phyloP scores from a whole-genome alignment of 306 rosid genomes.

The Glycine tomentella region DNA sequence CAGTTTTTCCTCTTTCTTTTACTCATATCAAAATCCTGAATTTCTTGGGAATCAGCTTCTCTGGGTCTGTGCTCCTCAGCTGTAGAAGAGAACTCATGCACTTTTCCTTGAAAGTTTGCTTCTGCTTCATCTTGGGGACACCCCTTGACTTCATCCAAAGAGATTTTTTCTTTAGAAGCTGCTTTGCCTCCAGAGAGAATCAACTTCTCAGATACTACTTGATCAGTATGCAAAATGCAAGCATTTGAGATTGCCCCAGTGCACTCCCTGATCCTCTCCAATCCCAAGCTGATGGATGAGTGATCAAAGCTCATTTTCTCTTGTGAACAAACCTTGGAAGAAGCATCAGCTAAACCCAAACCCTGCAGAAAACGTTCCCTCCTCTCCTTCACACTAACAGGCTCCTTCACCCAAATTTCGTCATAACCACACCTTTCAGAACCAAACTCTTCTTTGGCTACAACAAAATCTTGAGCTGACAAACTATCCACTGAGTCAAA shows the following conservation, averaged over 20 bases:
- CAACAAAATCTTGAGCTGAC: conserved; percentile 51
- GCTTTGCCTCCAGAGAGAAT: neutral
- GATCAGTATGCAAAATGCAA: conserved; percentile 11
- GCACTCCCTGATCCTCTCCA: conserved; percentile 56
- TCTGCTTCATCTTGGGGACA: conserved; percentile 26
- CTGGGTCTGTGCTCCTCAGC: conserved; percentile 1
- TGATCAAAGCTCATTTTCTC: conserved; percentile 41
- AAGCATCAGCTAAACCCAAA: conserved; percentile 58
- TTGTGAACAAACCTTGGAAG: conserved; percentile 37
- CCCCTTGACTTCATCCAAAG: conserved; percentile 44
- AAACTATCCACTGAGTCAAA: conserved; percentile 71
- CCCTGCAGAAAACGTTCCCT: conserved; percentile 57
- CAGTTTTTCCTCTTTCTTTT: conserved; percentile 52
- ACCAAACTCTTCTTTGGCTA: conserved; percentile 44
- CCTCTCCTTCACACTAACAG: conserved; percentile 66
- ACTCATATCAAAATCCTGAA: conserved; percentile 38
- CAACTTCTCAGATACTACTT: conserved; percentile 15
- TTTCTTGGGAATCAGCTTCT: conserved; percentile 45
- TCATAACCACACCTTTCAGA: conserved; percentile 38
- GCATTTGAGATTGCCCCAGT: conserved; percentile 58
- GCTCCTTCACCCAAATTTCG: conserved; percentile 72
- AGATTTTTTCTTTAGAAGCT: conserved; percentile 31
- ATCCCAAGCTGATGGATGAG: conserved; percentile 37
- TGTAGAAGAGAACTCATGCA: neutral
- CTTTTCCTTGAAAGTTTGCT: conserved; percentile 32